phyloP scores from a whole-genome alignment of 2,329 filamentous ascomycete genomes.

The Aspergillus unguis region DNA sequence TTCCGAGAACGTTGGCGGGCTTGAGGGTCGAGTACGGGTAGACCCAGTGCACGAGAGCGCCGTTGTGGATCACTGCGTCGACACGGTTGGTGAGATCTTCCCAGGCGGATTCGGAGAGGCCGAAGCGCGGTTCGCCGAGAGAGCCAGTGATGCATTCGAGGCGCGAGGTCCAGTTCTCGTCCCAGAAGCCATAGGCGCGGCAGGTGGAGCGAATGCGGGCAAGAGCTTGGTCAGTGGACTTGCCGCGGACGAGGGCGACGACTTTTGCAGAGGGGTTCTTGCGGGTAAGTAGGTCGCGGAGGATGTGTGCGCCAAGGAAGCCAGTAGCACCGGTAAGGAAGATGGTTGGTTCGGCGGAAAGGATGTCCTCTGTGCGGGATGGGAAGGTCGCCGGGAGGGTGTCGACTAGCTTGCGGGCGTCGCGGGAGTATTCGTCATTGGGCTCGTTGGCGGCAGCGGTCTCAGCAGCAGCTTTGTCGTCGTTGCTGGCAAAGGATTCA shows the following conservation, averaged over 20 bases:
- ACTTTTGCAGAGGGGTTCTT: slow-evolving; percentile 57
- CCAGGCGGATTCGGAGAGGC: slow-evolving; percentile 66
- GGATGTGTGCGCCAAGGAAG: slow-evolving; percentile 78
- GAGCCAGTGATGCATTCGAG: slow-evolving; percentile 70
- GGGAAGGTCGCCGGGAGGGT: slow-evolving; percentile 49
- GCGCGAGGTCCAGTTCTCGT: slow-evolving; percentile 58
- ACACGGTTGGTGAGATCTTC: slow-evolving; percentile 61
- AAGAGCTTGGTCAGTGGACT: slow-evolving; percentile 58
- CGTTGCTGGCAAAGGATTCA: slow-evolving; percentile 45
- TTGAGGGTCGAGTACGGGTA: slow-evolving; percentile 69
- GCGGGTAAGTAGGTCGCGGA: slow-evolving; percentile 69
- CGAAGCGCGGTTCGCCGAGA: slow-evolving; percentile 68
- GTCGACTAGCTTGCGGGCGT: slow-evolving; percentile 46
- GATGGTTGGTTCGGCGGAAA: slow-evolving; percentile 52
- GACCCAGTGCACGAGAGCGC: slow-evolving; percentile 76
- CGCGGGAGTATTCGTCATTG: slow-evolving; percentile 50
- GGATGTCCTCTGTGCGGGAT: slow-evolving; percentile 32
- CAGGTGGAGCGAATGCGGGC: slow-evolving; percentile 65
- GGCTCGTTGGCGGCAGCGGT: slow-evolving; percentile 31
- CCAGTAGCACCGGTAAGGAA: slow-evolving; percentile 88
- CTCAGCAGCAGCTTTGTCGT: slow-evolving; percentile 44
- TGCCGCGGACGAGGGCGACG: slow-evolving; percentile 72
- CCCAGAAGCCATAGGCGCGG: slow-evolving; percentile 77
- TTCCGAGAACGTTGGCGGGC: slow-evolving; percentile 74
- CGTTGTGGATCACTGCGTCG: slow-evolving; percentile 79